Base-by-base conservation (phyloP, 2,329 filamentous ascomycete species). In the Ceratocystiopsis minuta region DNA sequence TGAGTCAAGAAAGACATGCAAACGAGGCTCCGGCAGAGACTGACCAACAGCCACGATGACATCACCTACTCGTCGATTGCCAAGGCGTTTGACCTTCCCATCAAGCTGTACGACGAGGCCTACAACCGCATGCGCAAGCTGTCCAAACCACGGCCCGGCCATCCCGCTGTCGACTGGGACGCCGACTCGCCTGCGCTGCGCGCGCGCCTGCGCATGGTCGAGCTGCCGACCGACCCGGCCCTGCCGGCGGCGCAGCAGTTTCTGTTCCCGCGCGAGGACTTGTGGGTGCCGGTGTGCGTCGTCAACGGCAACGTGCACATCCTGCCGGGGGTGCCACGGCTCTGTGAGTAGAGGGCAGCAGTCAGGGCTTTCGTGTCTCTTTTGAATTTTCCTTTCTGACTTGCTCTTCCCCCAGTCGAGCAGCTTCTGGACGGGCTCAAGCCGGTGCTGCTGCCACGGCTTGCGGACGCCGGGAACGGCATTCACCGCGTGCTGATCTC, bases 11-110 rank as follows among this genome's bases (percentile, higher is more conserved):
- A 10, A 14, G 11, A 12, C 5, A 32, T 3, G 11, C 3, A 14
- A 14, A 13, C 31, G 31, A 32, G 5, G 31, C 20, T 7, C 20
- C 20, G 7, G n/a, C n/a, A n/a, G n/a, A n/a, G n/a, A 20, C 35
- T 56, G 41, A 34, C 38, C 37, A 42, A 48, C 51, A 92, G 84
- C 43, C 88, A 96, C 65, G 90, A 98, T 60, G 90, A 98, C 57
- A 96, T 96, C 51, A 96, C 90, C 20, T 98, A 98, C 63, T 70
- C 82, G 55, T 88, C 85, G 34, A 92, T 98, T 57, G 87, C 84
- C 49, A 86, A 85, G 57, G 90, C 87, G 9, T 96, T 95, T 57
- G 63, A 66, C 36, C 67, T 95, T 9, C 72, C 78, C 14, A 65
- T 96, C 16, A 71, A 78, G 50, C 69, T 93, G 24, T 84, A 96